Evolutionary conservation across 805 yeast species (phyloP).

Genomic region (Zygosaccharomyces lentus): DNA sequence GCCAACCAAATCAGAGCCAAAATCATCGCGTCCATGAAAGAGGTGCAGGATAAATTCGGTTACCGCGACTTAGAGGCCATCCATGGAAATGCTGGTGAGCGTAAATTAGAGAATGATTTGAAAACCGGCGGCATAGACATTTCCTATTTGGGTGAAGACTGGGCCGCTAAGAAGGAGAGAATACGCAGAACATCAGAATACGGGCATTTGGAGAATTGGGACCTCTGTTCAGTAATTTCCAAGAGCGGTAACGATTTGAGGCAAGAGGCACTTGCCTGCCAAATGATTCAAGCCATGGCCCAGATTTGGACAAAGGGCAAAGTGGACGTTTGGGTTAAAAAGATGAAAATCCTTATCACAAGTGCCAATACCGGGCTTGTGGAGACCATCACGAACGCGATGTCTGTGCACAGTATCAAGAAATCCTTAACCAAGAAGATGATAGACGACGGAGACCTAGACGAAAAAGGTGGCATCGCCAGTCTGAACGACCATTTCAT

Average conservation of each 20-base stretch:
- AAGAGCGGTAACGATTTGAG: conserved; percentile 94
- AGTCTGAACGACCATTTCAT: conserved; percentile 74
- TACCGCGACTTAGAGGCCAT: conserved; percentile 46
- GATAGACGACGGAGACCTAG: conserved; percentile 54
- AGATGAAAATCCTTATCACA: conserved; percentile 88
- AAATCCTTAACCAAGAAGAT: conserved; percentile 81
- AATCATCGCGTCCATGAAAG: conserved; percentile 70
- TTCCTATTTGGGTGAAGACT: conserved; percentile 83
- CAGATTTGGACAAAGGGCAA: conserved; percentile 71
- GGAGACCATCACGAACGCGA: conserved; percentile 92
- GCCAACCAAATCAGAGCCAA: conserved; percentile 66
- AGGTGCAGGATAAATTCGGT: conserved; percentile 64
- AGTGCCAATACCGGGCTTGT: conserved; percentile 88
- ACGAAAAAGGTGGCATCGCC: conserved; percentile 63
- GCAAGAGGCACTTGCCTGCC: conserved; percentile 98
- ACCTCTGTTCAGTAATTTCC: conserved; percentile 88
- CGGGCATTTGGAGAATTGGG: conserved; percentile 92
- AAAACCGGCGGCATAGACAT: conserved; percentile 69
- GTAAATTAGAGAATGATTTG: conserved; percentile 88
- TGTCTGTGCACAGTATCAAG: conserved; percentile 90
- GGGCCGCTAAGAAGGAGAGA: conserved; percentile 77
- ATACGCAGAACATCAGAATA: conserved; percentile 72
- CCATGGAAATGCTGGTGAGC: conserved; percentile 77
- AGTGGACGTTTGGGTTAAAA: conserved; percentile 83
- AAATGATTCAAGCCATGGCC: conserved; percentile 81